phyloP scores from a whole-genome alignment of 768 basidiomycete genomes.

The Auricularia auricula-judae region DNA sequence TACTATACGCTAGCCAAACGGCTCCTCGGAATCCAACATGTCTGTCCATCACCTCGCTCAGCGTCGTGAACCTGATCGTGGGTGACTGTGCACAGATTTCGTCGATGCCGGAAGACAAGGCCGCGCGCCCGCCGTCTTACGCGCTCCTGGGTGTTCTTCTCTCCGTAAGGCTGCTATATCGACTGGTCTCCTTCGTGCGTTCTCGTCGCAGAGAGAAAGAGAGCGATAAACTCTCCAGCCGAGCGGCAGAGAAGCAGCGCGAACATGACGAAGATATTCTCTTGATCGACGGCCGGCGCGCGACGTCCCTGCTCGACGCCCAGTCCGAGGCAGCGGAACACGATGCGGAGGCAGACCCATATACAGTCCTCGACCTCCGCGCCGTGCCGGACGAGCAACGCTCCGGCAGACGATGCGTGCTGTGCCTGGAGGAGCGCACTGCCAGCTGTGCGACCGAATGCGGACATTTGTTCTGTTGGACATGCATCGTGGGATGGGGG shows the following conservation, averaged over 20 bases:
- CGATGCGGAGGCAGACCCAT: conserved; percentile 55
- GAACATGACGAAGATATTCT: conserved; percentile 26
- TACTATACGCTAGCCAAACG: conserved; percentile 68
- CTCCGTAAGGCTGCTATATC: conserved; percentile 49
- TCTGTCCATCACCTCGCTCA: conserved; percentile 18
- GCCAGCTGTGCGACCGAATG: conserved; percentile 78
- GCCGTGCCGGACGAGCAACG: conserved; percentile 41
- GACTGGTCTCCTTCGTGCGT: conserved; percentile 30
- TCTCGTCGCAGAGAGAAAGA: conserved; percentile 7
- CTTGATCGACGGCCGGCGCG: conserved; percentile 43
- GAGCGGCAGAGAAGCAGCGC: conserved; percentile 19
- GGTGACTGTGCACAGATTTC: conserved; percentile 42
- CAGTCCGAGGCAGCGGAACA: conserved; percentile 38
- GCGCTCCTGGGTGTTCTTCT: conserved; percentile 74
- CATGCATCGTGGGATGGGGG: conserved; percentile 81
- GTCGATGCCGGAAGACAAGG: conserved; percentile 56
- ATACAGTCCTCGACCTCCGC: conserved; percentile 52
- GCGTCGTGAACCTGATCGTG: not conserved
- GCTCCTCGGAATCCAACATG: conserved; percentile 57
- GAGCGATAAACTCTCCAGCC: not conserved
- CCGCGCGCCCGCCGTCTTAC: conserved; percentile 71
- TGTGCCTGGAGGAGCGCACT: conserved; percentile 78
- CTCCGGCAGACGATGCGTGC: conserved; percentile 60
- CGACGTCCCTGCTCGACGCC: conserved; percentile 43
- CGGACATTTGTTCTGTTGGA: conserved; percentile 86